Conservation (phyloP, 2,329 filamentous ascomycete genomes). For the Aspergillus sp. region DNA sequence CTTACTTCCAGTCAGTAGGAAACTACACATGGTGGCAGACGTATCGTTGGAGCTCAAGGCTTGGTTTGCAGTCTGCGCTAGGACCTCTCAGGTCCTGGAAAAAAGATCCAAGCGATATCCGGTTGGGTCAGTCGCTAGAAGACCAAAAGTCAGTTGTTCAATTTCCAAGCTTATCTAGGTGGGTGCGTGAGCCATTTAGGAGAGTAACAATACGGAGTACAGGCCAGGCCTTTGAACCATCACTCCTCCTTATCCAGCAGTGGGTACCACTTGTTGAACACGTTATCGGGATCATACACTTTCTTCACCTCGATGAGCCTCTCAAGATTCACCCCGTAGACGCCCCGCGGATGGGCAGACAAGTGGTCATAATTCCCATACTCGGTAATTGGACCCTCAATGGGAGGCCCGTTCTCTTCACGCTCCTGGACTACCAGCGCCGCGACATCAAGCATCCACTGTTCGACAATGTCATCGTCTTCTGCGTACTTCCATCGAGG, state of each 20-base stretch:
- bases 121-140: neutral
- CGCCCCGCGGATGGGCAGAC: neutral
- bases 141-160: neutral
- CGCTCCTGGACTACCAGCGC: neutral
- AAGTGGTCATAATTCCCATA: constrained; percentile 7
- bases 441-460: neutral
- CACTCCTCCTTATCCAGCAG: neutral
- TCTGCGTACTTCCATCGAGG: constrained; percentile 16
- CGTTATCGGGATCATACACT: constrained; percentile 23
- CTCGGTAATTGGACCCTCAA: constrained; percentile 51
- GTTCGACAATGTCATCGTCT: constrained; percentile 25
- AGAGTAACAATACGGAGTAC: neutral
- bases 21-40: neutral
- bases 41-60: neutral
- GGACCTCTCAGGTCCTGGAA: neutral
- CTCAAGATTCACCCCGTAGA: constrained; percentile 6
- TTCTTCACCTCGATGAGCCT: constrained; percentile 21
- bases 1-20: neutral
- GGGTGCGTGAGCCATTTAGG: too few relatives aligned
- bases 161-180: neutral
- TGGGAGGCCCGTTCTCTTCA: constrained; percentile 35
- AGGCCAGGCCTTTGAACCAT: neutral
- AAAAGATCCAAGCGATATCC: neutral
- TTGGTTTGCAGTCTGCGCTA: neutral
- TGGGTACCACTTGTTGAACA: constrained; percentile 20